These are phyloP conservation scores for Ramularia collo-cygni DNA, from an alignment of 2,329 filamentous ascomycete genomes.

Conservation along the genomic window DNA sequence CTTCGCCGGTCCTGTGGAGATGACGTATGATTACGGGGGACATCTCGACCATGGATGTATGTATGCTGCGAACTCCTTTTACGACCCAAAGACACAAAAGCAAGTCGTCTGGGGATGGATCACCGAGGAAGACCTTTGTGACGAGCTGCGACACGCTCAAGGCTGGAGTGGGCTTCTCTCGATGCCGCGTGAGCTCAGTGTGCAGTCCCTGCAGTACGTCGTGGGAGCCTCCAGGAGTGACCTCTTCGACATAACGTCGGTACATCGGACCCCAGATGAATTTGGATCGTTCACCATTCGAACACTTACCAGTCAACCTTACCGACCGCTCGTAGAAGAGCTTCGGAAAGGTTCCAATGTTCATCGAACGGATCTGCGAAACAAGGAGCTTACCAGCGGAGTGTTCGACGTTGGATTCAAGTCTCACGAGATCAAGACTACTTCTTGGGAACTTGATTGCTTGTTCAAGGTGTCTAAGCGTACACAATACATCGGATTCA, in stretches of 20 bases:
- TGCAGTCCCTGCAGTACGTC: conserved; percentile 36
- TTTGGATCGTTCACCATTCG: conserved; percentile 34
- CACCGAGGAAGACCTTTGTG: conserved; percentile 44
- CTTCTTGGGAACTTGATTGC: conserved; percentile 21
- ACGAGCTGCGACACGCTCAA: conserved; percentile 37
- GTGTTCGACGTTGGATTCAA: conserved; percentile 7
- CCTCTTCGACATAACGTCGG: conserved; percentile 37
- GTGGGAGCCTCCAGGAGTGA: conserved; percentile 31
- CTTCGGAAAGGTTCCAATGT: conserved; percentile 24
- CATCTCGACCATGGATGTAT: conserved; percentile 44
- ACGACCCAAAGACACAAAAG: conserved; percentile 36
- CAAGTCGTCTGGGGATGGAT: conserved; percentile 46
- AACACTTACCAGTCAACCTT: conserved; percentile 34
- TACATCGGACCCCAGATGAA: conserved; percentile 28
- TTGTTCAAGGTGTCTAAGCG: conserved; percentile 18
- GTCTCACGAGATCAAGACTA: conserved; percentile 8
- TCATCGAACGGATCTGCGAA: conserved; percentile 5
- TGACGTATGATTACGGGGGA: conserved; percentile 38
- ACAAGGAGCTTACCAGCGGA: conserved; percentile 1
- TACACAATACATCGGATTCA: conserved; percentile 17
- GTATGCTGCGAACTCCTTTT: conserved; percentile 46
- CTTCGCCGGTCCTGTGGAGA: conserved; percentile 12
- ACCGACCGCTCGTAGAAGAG: conserved; percentile 10
- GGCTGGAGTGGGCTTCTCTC: conserved; percentile 47
- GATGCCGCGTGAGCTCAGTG: conserved; percentile 38